These are phyloP conservation scores for Hordeum vulgare DNA, from an alignment of 176 grass and related monocot genomes.

Conservation along the genomic window MorexV3_pseudomolecules_assembly NC_058520.1:516417270-516417769, in stretches of 20 bases:
- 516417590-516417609: background rate
- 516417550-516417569: background rate
- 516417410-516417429: conserved; percentile 47
- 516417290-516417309: conserved; percentile 19
- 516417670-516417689: too few relatives aligned
- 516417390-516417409: conserved; percentile 31
- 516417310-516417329: conserved; percentile 37
- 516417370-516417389: conserved; percentile 8
- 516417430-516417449: conserved; percentile 33
- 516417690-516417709: too few relatives aligned
- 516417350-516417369: conserved; percentile 28
- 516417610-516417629: background rate
- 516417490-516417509: background rate
- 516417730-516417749: too few relatives aligned
- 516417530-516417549: background rate
- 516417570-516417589: background rate
- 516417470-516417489: conserved; percentile 19
- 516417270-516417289: conserved; percentile 10
- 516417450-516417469: conserved; percentile 12
- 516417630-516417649: background rate
- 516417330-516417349: conserved; percentile 34
- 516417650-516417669: background rate
- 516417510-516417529: conserved; percentile 35
- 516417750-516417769: too few relatives aligned
- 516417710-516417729: too few relatives aligned